Percentiles rank a stretch among this genome's conserved stretches.
Evolutionary conservation across 257 asterid genomes (phyloP).

Genomic region (Prunella vulgaris): DNA sequence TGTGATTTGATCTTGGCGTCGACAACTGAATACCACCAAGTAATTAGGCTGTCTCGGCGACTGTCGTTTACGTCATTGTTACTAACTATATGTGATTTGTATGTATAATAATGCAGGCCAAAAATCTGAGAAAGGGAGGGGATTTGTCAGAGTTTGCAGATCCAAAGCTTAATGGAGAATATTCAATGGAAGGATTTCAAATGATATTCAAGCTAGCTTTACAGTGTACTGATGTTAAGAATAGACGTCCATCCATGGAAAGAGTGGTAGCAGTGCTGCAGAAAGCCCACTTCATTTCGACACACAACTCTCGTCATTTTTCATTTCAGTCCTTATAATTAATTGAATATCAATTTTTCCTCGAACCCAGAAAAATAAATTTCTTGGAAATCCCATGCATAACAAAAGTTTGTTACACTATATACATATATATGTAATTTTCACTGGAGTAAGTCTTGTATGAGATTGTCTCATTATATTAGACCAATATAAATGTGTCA

Average conservation of each 20-base stretch:
- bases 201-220: conserved; percentile 48
- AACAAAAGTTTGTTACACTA: background rate
- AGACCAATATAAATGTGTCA: no score
- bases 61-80: no score
- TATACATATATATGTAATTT: no score
- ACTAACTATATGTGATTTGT: no score
- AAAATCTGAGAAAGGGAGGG: conserved; percentile 44
- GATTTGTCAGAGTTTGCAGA: conserved; percentile 61
- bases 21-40: no score
- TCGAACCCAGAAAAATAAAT: no score
- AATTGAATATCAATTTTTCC: background rate
- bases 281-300: conserved; percentile 47
- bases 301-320: conserved; percentile 24
- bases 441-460: no score
- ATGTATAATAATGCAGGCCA: conserved; percentile 63
- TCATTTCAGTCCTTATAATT: conserved; percentile 8
- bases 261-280: conserved; percentile 43
- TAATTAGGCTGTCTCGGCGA: no score
- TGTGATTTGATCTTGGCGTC: no score
- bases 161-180: conserved; percentile 52
- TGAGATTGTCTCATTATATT: no score
- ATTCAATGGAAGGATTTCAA: conserved; percentile 50
- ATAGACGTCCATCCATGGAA: conserved; percentile 68
- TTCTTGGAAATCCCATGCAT: background rate
- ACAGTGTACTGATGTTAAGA: conserved; percentile 58